A percentile compares a stretch with the other conserved stretches of the same genome.
Evolutionary conservation across 2,329 filamentous ascomycete species (phyloP).

Genomic region (Trichoderma hamatum): DNA sequence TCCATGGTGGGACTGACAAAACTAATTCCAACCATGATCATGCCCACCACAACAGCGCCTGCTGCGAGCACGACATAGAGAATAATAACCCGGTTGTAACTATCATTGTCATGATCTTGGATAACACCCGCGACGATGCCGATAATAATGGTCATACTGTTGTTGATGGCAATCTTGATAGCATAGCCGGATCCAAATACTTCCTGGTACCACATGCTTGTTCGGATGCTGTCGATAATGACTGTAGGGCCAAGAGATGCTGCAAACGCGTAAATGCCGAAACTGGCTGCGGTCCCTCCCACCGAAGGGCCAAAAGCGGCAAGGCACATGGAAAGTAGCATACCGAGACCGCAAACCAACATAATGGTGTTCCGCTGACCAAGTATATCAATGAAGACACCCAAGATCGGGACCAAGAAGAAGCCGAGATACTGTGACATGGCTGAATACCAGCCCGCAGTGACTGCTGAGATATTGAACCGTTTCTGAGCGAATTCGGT

Average conservation of each 20-base stretch:
- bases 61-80: conserved; percentile 59
- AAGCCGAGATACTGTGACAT: conserved; percentile 59
- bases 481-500: conserved; percentile 64
- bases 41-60: conserved; percentile 50
- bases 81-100: conserved; percentile 57
- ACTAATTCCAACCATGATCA: conserved; percentile 44
- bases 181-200: conserved; percentile 64
- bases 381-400: conserved; percentile 58
- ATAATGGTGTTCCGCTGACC: conserved; percentile 59
- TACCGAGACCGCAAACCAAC: conserved; percentile 54
- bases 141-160: conserved; percentile 64
- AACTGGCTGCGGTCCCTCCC: conserved; percentile 59
- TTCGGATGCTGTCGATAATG: conserved; percentile 64
- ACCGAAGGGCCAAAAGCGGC: conserved; percentile 54
- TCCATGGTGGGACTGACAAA: conserved; percentile 48
- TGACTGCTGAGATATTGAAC: conserved; percentile 57
- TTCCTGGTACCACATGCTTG: conserved; percentile 61
- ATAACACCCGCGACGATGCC: conserved; percentile 60
- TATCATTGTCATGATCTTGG: conserved; percentile 60
- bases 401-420: conserved; percentile 60
- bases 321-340: conserved; percentile 56
- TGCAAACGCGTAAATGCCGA: conserved; percentile 62
- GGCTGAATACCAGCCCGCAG: conserved; percentile 63
- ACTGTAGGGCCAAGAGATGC: conserved; percentile 58
- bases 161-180: conserved; percentile 64